Percentiles rank a stretch among this genome's conserved stretches.
These are phyloP conservation scores for Phanerochaete carnosa DNA, from an alignment of 768 basidiomycete genomes.

Conservation along the genomic window DNA sequence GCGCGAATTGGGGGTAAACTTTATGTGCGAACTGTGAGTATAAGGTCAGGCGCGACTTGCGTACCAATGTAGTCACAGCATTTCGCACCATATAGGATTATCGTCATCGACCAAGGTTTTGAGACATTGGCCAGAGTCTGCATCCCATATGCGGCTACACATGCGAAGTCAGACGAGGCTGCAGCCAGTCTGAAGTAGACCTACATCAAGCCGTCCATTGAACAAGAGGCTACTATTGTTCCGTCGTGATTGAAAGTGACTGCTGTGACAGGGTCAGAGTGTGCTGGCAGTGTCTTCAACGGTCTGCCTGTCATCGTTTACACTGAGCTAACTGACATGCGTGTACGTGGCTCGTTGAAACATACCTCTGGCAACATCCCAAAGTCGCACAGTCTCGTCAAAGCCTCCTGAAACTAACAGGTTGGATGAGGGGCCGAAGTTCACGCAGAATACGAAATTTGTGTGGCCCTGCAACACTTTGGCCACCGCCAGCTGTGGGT, in stretches of 20 bases:
- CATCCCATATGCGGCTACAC: slow-evolving; percentile 93
- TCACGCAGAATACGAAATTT: slow-evolving; percentile 91
- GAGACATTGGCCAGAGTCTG: slow-evolving; percentile 94
- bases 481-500: slow-evolving; percentile 49
- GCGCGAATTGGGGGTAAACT: slow-evolving; percentile 89
- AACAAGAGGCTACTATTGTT: slow-evolving; percentile 89
- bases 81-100: slow-evolving; percentile 80
- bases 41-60: not conserved
- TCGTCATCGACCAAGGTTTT: slow-evolving; percentile 97
- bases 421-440: slow-evolving; percentile 88
- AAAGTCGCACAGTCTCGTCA: slow-evolving; percentile 95
- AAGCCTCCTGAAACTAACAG: slow-evolving; percentile 91
- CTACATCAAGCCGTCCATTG: slow-evolving; percentile 97
- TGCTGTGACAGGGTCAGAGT: slow-evolving; percentile 95
- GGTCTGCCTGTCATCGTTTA: slow-evolving; percentile 55
- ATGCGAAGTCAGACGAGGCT: not conserved
- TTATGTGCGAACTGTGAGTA: slow-evolving; percentile 68
- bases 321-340: not conserved
- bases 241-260: slow-evolving; percentile 95
- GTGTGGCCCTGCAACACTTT: slow-evolving; percentile 83
- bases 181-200: slow-evolving; percentile 22
- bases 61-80: not conserved
- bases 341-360: not conserved
- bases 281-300: slow-evolving; percentile 88
- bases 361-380: slow-evolving; percentile 89